These are phyloP conservation scores for Penicillium sumatraense DNA, from an alignment of 2,329 filamentous ascomycete species.

Conservation along the genomic window DNA sequence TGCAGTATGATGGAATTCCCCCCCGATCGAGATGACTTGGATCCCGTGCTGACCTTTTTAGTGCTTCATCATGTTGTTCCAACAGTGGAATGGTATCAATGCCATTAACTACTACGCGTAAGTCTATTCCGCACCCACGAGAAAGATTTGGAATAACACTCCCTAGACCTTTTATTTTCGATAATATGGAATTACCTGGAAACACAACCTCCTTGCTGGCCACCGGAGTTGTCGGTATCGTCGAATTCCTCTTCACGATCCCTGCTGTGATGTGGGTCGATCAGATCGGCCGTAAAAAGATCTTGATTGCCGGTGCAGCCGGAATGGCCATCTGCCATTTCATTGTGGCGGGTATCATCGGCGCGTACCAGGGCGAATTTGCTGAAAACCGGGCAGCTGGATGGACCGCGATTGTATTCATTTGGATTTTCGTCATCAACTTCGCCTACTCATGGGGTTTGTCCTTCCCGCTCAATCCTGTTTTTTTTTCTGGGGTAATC, in stretches of 20 bases:
- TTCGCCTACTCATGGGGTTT: constrained; percentile 73
- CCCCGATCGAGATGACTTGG: constrained; percentile 42
- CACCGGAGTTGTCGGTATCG: constrained; percentile 46
- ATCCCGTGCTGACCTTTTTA: constrained; percentile 67
- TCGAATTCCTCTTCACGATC: constrained; percentile 47
- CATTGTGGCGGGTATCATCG: constrained; percentile 72
- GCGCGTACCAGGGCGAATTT: constrained; percentile 66
- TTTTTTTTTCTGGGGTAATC: not conserved
- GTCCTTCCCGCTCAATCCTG: not conserved
- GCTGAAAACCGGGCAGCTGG: constrained; percentile 62
- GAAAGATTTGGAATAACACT: not conserved
- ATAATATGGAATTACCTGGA: constrained; percentile 36
- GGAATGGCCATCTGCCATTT: constrained; percentile 74
- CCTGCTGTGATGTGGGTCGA: constrained; percentile 48
- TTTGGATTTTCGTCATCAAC: constrained; percentile 74
- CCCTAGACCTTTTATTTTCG: constrained; percentile 38
- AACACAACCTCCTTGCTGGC: constrained; percentile 45
- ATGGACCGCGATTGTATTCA: constrained; percentile 66
- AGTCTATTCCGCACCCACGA: constrained; percentile 7
- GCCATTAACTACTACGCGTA: constrained; percentile 49
- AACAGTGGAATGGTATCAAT: constrained; percentile 56
- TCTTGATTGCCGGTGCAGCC: constrained; percentile 59
- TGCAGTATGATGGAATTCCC: constrained; percentile 43
- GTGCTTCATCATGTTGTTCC: constrained; percentile 48
- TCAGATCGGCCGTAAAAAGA: constrained; percentile 44